phyloP scores from a whole-genome alignment of 2,329 filamentous ascomycete genomes.

The Leptographium radiaticola region DNA sequence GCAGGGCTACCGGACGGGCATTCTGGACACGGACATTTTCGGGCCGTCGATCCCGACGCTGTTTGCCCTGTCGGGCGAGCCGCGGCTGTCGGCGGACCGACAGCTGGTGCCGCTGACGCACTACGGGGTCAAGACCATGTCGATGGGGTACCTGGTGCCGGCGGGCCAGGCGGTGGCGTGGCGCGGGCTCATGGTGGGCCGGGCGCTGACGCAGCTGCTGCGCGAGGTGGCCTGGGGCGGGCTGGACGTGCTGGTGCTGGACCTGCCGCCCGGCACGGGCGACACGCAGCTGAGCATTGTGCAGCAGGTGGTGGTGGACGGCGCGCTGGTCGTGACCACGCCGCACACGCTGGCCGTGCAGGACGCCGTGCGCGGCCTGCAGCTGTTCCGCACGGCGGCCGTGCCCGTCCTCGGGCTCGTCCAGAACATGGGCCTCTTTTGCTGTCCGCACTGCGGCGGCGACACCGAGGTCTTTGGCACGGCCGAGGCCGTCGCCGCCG shows the following conservation, averaged over 20 bases:
- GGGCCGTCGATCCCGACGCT: conserved; percentile 89
- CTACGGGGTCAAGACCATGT: conserved; percentile 96
- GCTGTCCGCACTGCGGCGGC: conserved; percentile 64
- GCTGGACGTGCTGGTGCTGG: conserved; percentile 77
- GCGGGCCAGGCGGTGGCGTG: conserved; percentile 78
- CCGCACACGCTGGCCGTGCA: conserved; percentile 87
- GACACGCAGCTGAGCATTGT: conserved; percentile 96
- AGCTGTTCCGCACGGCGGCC: conserved; percentile 80
- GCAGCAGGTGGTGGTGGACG: conserved; percentile 82
- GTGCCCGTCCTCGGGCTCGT: conserved; percentile 77
- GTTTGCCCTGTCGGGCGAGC: conserved; percentile 68
- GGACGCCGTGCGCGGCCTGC: conserved; percentile 82
- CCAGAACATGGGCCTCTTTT: conserved; percentile 82
- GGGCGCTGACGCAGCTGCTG: conserved; percentile 86
- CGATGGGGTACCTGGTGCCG: conserved; percentile 85
- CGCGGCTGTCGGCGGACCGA: conserved; percentile 60
- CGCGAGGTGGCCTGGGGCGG: conserved; percentile 92
- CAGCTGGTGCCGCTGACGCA: conserved; percentile 79
- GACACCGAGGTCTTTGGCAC: conserved; percentile 65
- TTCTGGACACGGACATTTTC: conserved; percentile 94
- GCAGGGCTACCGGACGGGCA: conserved; percentile 67
- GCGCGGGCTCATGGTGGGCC: conserved; percentile 96
- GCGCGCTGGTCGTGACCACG: conserved; percentile 79
- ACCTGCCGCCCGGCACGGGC: conserved; percentile 86
- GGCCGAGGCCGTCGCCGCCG: conserved; percentile 47